phyloP scores from a whole-genome alignment of 176 grass and related monocot species.

The Oryza punctata region DNA sequence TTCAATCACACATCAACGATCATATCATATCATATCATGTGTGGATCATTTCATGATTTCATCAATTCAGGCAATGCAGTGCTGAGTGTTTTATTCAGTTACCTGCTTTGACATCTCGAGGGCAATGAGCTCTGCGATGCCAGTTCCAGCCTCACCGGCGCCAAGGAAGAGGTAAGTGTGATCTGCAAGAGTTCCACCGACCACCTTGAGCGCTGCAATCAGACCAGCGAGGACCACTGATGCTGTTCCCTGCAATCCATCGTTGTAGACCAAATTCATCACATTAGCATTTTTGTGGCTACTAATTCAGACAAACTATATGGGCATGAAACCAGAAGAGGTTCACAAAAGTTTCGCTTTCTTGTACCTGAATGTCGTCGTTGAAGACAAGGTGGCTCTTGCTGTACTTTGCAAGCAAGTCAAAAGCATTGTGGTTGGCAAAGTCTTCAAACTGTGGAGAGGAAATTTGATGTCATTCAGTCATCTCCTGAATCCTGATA shows the following conservation, averaged over 20 bases:
- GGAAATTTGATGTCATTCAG: not conserved
- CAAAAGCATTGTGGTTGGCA: conserved; percentile 94
- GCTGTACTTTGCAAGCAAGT: conserved; percentile 89
- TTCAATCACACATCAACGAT: too few species aligned
- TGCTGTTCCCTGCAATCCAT: conserved; percentile 75
- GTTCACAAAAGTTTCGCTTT: not conserved
- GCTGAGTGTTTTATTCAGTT: not conserved
- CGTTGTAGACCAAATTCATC: not conserved
- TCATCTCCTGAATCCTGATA: not conserved
- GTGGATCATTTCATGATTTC: too few species aligned
- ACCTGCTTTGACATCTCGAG: conserved; percentile 96
- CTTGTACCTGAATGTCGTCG: conserved; percentile 83
- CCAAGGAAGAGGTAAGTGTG: conserved; percentile 97
- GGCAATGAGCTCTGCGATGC: conserved; percentile 95
- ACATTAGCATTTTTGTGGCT: not conserved
- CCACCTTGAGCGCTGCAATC: conserved; percentile 68
- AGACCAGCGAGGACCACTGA: conserved; percentile 91
- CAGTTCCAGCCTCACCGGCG: conserved; percentile 97
- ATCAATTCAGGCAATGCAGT: too few species aligned
- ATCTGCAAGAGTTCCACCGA: conserved; percentile 77
- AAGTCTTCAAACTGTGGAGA: conserved; percentile 90
- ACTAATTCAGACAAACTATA: not conserved
- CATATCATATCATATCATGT: too few species aligned
- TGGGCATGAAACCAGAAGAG: not conserved
- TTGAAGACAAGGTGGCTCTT: conserved; percentile 98